A percentile compares a stretch with the other conserved stretches of the same genome.
These are phyloP conservation scores for Glycine latifolia DNA, from an alignment of 306 rosid species.

Conservation along the genomic window DNA sequence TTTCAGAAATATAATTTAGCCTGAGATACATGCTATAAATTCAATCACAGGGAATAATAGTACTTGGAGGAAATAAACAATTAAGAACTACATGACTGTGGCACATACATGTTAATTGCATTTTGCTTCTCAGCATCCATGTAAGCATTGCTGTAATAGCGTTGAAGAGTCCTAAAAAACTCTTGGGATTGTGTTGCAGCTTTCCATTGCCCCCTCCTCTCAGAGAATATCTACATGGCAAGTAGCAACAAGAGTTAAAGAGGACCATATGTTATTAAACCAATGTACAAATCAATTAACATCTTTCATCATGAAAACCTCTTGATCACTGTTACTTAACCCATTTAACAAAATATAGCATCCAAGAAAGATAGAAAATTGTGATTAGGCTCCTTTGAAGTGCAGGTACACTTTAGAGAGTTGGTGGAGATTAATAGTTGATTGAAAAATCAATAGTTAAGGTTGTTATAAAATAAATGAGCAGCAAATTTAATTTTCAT, in stretches of 20 bases:
- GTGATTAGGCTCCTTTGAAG: not conserved
- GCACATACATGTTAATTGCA: constrained; percentile 72
- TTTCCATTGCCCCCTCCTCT: constrained; percentile 88
- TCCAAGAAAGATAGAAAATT: constrained; percentile 3
- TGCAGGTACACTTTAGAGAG: not conserved
- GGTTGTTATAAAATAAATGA: not conserved
- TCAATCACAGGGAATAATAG: not conserved
- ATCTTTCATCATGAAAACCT: not conserved
- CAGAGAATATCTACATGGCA: constrained; percentile 76
- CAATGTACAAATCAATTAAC: constrained; percentile 4
- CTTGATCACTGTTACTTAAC: not conserved
- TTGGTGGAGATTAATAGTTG: not conserved
- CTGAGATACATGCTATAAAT: not conserved
- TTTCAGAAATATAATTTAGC: too few relatives aligned
- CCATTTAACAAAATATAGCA: not conserved
- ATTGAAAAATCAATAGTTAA: not conserved
- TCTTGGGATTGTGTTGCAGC: constrained; percentile 91
- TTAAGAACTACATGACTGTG: not conserved
- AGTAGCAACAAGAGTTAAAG: not conserved
- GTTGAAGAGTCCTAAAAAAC: constrained; percentile 77
- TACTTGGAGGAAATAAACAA: not conserved
- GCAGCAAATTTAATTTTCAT: too few relatives aligned
- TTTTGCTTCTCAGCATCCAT: constrained; percentile 79
- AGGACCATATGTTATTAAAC: too few relatives aligned
- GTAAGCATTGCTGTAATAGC: constrained; percentile 77